Evolutionary conservation across 179 eudicot species (phyloP).

Genomic region (Gypsophila paniculata): DNA sequence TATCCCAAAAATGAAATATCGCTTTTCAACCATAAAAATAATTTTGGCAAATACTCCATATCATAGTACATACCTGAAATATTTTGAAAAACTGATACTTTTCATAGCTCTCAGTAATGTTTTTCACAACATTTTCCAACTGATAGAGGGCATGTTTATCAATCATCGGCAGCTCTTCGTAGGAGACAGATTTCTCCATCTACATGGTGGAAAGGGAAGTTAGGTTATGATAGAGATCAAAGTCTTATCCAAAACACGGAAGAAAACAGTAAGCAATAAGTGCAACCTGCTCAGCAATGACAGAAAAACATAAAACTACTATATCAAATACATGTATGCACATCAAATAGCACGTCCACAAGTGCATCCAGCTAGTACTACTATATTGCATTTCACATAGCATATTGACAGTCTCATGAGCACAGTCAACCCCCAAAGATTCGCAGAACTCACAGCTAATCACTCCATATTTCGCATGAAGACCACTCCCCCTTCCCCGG

Average conservation of each 20-base stretch:
- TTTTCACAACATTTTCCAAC: conserved; percentile 74
- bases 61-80: conserved; percentile 60
- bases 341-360: conserved; percentile 5
- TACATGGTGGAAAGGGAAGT: conserved; percentile 29
- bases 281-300: not conserved
- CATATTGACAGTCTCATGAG: not conserved
- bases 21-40: not conserved
- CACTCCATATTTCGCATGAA: not conserved
- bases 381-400: not conserved
- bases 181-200: conserved; percentile 64
- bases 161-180: conserved; percentile 69
- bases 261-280: not conserved
- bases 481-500: not conserved
- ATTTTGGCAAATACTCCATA: not conserved
- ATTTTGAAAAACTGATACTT: conserved; percentile 89
- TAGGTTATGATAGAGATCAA: not conserved
- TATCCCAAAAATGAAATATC: not conserved
- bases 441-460: not conserved
- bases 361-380: not conserved
- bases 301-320: not conserved
- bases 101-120: conserved; percentile 77
- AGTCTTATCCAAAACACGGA: not conserved
- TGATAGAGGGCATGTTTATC: conserved; percentile 89
- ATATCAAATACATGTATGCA: not conserved
- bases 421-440: not conserved